A percentile compares a stretch with the other conserved stretches of the same genome.
These are phyloP conservation scores for Sarocladiaceae sp. DNA, from an alignment of 2,329 filamentous ascomycete genomes.

Conservation along the genomic window DNA sequence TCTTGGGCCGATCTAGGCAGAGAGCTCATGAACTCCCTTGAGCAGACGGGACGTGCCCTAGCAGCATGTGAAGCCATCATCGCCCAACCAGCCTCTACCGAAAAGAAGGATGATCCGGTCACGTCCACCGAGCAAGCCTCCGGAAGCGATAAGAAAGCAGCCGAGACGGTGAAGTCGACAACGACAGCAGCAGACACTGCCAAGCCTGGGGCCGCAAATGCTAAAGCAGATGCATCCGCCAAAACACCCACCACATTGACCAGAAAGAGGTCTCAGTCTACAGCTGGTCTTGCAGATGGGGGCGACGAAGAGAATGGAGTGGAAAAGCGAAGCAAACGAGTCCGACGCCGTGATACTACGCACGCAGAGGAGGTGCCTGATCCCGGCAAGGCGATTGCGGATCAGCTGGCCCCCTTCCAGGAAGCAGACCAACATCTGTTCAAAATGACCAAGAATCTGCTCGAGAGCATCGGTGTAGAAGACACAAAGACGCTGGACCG, in stretches of 20 bases:
- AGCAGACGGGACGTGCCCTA: constrained; percentile 22
- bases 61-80: constrained; percentile 22
- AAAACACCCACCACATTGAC: constrained; percentile 30
- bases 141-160: constrained; percentile 12
- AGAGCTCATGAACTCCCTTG: constrained; percentile 25
- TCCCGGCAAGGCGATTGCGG: constrained; percentile 43
- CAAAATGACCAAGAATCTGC: constrained; percentile 46
- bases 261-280: constrained; percentile 57
- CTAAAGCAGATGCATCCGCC: constrained; percentile 9
- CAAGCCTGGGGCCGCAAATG: not conserved
- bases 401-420: constrained; percentile 50
- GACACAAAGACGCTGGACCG: constrained; percentile 39
- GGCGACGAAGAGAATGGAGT: constrained; percentile 51
- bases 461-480: constrained; percentile 48
- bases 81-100: constrained; percentile 18
- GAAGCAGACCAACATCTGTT: constrained; percentile 52
- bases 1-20: constrained; percentile 29
- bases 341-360: constrained; percentile 49
- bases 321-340: constrained; percentile 60
- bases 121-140: too few relatives aligned
- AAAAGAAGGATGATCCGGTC: constrained; percentile 16
- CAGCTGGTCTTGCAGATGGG: constrained; percentile 50
- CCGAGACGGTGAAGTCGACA: constrained; percentile 14
- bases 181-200: constrained; percentile 10
- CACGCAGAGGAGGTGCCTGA: constrained; percentile 47